These are phyloP conservation scores for Claviceps purpurea DNA, from an alignment of 2,329 filamentous ascomycete species.

Conservation along the genomic window DNA sequence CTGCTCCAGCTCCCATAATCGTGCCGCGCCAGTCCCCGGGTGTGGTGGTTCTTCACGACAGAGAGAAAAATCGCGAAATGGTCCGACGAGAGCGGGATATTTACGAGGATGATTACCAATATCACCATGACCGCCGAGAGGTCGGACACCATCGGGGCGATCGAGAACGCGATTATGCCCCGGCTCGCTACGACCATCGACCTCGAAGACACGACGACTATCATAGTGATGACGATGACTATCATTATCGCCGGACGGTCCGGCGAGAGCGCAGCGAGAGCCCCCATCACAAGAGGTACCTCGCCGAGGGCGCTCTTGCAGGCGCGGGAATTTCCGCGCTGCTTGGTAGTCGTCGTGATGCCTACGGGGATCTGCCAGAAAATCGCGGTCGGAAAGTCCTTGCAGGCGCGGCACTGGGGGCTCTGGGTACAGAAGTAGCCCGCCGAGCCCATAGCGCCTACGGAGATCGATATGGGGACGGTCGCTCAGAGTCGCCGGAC, in stretches of 20 bases:
- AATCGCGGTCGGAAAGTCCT: slow-evolving; percentile 44
- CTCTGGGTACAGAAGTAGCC: slow-evolving; percentile 47
- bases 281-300: slow-evolving; percentile 41
- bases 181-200: slow-evolving; percentile 25
- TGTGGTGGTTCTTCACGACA: slow-evolving; percentile 29
- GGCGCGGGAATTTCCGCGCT: slow-evolving; percentile 50
- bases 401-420: slow-evolving; percentile 48
- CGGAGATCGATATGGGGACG: slow-evolving; percentile 34
- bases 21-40: slow-evolving; percentile 31
- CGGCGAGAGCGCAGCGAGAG: slow-evolving; percentile 38
- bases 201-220: slow-evolving; percentile 30
- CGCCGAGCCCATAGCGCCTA: slow-evolving; percentile 49
- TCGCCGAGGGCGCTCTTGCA: slow-evolving; percentile 52
- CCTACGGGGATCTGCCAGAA: slow-evolving; percentile 34
- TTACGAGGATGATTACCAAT: slow-evolving; percentile 37
- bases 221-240: slow-evolving; percentile 34
- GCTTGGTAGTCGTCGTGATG: slow-evolving; percentile 38
- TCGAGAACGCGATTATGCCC: slow-evolving; percentile 15
- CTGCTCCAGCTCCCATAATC: slow-evolving; percentile 39
- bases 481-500: slow-evolving; percentile 22
- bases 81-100: slow-evolving; percentile 21
- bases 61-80: slow-evolving; percentile 25
- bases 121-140: slow-evolving; percentile 33
- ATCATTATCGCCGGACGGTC: slow-evolving; percentile 31
- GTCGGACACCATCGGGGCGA: slow-evolving; percentile 25